These are phyloP conservation scores for Colletotrichum sublineola DNA, from an alignment of 2,329 filamentous ascomycete genomes.

Conservation along the genomic window DNA sequence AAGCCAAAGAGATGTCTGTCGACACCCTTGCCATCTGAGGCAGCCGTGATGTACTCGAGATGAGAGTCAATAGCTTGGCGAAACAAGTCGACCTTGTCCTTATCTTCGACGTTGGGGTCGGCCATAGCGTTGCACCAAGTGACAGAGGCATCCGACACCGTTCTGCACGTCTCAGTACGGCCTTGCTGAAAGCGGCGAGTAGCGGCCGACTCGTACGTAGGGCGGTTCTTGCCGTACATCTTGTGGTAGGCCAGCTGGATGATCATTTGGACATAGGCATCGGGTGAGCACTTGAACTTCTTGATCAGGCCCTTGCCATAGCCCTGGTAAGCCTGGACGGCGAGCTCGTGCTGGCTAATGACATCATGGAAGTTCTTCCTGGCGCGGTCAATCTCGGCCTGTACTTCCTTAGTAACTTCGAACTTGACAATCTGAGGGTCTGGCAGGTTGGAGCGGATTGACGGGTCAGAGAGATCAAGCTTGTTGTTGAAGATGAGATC, in stretches of 20 bases:
- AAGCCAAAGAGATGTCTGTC: constrained; percentile 98
- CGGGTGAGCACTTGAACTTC: constrained; percentile 98
- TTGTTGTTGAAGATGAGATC: constrained; percentile 94
- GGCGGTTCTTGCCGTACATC: constrained; percentile 98
- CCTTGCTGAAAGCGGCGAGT: constrained; percentile 96
- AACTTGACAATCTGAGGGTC: constrained; percentile 85
- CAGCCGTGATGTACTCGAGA: constrained; percentile 90
- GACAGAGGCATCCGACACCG: constrained; percentile 90
- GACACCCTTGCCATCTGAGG: constrained; percentile 91
- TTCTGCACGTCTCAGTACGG: constrained; percentile 94
- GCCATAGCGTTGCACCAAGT: constrained; percentile 91
- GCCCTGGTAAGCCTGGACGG: constrained; percentile 94
- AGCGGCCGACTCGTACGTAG: constrained; percentile 96
- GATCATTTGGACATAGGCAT: constrained; percentile 98
- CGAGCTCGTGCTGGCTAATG: constrained; percentile 89
- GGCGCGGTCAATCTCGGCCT: constrained; percentile 84
- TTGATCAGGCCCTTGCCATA: constrained; percentile 99
- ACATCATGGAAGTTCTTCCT: constrained; percentile 82
- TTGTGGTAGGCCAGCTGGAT: constrained; percentile 99
- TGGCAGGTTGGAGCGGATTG: constrained; percentile 84
- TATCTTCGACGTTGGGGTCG: constrained; percentile 73
- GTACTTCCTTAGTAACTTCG: constrained; percentile 78
- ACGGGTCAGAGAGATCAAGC: constrained; percentile 86
- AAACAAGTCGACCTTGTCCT: constrained; percentile 80
- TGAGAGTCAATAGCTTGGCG: constrained; percentile 85